Evolutionary conservation across 1,139 yeast genomes (phyloP), one percentile per base, ranked within the genome.

Genomic region (Lodderomyces theae): DNA sequence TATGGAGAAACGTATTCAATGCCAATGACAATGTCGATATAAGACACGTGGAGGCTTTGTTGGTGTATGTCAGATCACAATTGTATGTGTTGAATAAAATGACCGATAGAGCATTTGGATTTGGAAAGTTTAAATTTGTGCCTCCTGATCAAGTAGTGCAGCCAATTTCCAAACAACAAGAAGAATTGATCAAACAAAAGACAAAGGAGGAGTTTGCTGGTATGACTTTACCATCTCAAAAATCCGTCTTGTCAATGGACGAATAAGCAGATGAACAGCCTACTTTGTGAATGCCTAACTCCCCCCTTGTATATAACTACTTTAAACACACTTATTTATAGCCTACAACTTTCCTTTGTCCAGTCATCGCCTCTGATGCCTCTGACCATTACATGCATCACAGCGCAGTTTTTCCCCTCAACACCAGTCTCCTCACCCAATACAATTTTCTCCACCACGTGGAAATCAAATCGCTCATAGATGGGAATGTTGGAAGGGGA

Each of bases 1-100:
- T 90, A 34, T 87, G 95, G 95, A 80, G 97, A 71, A 89, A 89
- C 58, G 66, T 92, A 45, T 92, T 89, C 64, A 86, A 86, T 53
- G 96, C 95, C 42, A 81, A 87, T 60, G 80, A 80, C 26, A 83
- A 87, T 50, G 81, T 85, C 26, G 96, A 92, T 62, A 74, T 85
- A 63, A 79, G 86, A 46, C 90, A 87, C 48, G 68, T 94, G 34
- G 97, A 90, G 60, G 92, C 94, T 8, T 72, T 87, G 54, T 86
- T 90, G 21, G 87, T 87, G 49, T 90, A 90, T 58, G 84, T 89
- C 34, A 80, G 97, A 59, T 82, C 88, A 49, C 96, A 94, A 60
- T 69, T 92, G 35, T 90, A 89, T 57, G 92, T 90, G 9, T 71
- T 92, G 54, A 86, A 85, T 56, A 82, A 82, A 58, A 78, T 88